These are phyloP conservation scores for Aspergillus aculeatus DNA, from an alignment of 2,329 filamentous ascomycete species.

Conservation along the genomic window DNA sequence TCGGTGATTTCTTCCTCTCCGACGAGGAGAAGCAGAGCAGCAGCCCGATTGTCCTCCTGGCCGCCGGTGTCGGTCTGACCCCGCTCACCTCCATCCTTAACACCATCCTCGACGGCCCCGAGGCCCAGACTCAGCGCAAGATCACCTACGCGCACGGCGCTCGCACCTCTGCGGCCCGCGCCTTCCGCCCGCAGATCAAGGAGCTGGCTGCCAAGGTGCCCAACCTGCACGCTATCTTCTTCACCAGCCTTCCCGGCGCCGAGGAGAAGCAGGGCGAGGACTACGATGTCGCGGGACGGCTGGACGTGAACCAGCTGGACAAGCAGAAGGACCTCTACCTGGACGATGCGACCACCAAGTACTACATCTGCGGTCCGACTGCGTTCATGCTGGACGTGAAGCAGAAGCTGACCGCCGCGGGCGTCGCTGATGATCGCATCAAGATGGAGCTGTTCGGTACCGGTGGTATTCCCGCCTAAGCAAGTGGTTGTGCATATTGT, in stretches of 20 bases:
- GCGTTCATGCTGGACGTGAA: conserved; percentile 66
- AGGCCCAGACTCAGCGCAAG: conserved; percentile 45
- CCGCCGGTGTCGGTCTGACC: conserved; percentile 60
- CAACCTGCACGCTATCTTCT: conserved; percentile 56
- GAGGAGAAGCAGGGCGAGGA: conserved; percentile 54
- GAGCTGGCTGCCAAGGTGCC: conserved; percentile 43
- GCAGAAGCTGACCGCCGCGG: conserved; percentile 52
- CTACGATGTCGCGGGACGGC: conserved; percentile 59
- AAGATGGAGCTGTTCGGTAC: conserved; percentile 69
- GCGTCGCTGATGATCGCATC: conserved; percentile 59
- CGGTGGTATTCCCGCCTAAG: conserved; percentile 38
- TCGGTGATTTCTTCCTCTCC: conserved; percentile 58
- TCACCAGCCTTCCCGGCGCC: conserved; percentile 54
- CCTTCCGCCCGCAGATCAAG: conserved; percentile 56
- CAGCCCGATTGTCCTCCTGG: conserved; percentile 59
- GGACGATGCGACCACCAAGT: conserved; percentile 56
- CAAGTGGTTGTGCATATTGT: background rate
- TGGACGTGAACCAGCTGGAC: conserved; percentile 59
- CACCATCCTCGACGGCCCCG: conserved; percentile 45
- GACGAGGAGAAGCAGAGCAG: conserved; percentile 38
- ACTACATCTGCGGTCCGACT: conserved; percentile 70
- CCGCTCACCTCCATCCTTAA: conserved; percentile 63
- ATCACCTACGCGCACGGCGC: conserved; percentile 62
- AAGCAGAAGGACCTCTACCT: conserved; percentile 56
- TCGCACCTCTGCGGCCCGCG: conserved; percentile 46